Base-by-base conservation (phyloP, 805 yeast species). In the Zygotorulaspora sp. region DNA sequence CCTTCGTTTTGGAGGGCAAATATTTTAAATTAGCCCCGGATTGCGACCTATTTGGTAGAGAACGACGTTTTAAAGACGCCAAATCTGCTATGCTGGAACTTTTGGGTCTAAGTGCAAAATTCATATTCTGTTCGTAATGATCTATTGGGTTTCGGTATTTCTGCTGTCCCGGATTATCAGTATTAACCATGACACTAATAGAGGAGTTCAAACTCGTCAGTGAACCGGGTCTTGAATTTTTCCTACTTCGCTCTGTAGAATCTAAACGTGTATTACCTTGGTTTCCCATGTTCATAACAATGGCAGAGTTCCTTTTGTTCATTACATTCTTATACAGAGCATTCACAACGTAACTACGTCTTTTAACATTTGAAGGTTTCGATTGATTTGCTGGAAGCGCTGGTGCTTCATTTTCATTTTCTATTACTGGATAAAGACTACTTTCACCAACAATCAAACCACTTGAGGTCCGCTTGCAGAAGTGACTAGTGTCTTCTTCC, bases 91-190 rank as follows among this genome's bases (percentile, higher is more conserved):
- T 25, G 26, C 48, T 45, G 5, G 45, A 31, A 25, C 47, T 36
- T 30, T 41, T 38, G 3, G 52, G 49, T 25, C 48, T 41, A 16
- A 45, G 33, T 2, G 51, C 30, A 18, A 33, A 36, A 14, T 45
- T 51, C 35, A 49, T 33, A n/a, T 35, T 35, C 16, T 45, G 35
- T 29, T 49, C 53, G 27, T 45, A 51, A 27, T 43, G 49, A 30
- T 32, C 37, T 25, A 51, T 49, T 5, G 56, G 56, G 29, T 47
- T 51, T 25, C 35, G 29, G 21, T 10, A 21, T 20, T 29, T 39
- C 10, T 28, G 35, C n/a, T 18, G 7, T 21, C 16, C 35, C 5
- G 32, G 35, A n/a, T 32, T 34, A 6, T 13, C 13, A 16, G 25
- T 18, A 21, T 20, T 12, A 20, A 36, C 15, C 11, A 13, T 22